These are phyloP conservation scores for cucumber (Cucumis sativus) DNA, from an alignment of 306 rosid species.

Conservation along the genomic window DNA sequence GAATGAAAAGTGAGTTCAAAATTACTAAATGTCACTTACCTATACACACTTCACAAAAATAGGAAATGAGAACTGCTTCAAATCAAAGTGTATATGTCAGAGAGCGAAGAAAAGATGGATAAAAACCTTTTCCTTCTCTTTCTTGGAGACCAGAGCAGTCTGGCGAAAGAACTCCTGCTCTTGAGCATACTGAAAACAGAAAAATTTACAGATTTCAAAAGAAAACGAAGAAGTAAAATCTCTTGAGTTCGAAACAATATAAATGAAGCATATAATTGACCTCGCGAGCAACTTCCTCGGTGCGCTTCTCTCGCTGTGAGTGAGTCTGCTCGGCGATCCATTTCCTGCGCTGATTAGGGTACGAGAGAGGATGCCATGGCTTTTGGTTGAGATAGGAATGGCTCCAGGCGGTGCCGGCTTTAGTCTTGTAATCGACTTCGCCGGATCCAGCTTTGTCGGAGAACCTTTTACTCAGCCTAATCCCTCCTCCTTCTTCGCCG, in stretches of 20 bases:
- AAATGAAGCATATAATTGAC: conserved; percentile 5
- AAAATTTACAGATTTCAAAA: neutral
- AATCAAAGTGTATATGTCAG: neutral
- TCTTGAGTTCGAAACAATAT: neutral
- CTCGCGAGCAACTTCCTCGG: conserved; percentile 89
- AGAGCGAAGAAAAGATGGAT: neutral
- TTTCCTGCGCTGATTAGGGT: conserved; percentile 94
- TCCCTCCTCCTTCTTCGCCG: conserved; percentile 80
- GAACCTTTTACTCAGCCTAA: conserved; percentile 67
- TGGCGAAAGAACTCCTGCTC: conserved; percentile 95
- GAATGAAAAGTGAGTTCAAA: neutral
- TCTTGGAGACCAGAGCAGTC: conserved; percentile 62
- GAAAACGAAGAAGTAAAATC: neutral
- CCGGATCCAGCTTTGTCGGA: conserved; percentile 33
- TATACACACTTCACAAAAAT: neutral
- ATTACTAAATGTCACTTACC: neutral
- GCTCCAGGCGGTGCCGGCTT: conserved; percentile 95
- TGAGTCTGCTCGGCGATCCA: conserved; percentile 97
- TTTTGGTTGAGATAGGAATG: conserved; percentile 85
- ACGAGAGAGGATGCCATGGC: conserved; percentile 98
- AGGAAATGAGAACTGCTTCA: neutral
- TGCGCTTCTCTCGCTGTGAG: conserved; percentile 45
- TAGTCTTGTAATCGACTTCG: conserved; percentile 72
- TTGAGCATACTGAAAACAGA: conserved; percentile 50
- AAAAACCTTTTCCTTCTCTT: conserved; percentile 78